Percentiles rank a stretch among this genome's conserved stretches.
These are phyloP conservation scores for Oidiodendron maius DNA, from an alignment of 495 filamentous ascomycete species.

Conservation along the genomic window DNA sequence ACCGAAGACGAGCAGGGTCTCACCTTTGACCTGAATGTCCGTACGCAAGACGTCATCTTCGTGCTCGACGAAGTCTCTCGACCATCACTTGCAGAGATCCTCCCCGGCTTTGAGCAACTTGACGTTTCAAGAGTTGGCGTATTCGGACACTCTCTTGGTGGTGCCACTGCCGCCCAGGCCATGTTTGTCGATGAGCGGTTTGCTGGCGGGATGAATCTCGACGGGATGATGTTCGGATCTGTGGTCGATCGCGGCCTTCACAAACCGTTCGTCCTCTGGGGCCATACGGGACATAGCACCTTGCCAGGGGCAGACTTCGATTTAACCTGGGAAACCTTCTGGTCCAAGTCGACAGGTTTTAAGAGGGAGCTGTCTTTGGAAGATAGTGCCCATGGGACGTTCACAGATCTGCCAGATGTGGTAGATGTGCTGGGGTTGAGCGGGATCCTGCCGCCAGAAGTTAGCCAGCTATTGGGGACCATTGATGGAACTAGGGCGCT, in stretches of 20 bases:
- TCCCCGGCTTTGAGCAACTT: conserved; percentile 14
- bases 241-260: background rate
- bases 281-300: conserved; percentile 8
- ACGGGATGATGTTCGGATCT: conserved; percentile 33
- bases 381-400: conserved; percentile 21
- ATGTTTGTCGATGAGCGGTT: conserved; percentile 35
- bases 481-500: conserved; percentile 15
- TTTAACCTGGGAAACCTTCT: conserved; percentile 12
- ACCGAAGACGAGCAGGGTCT: conserved; percentile 4
- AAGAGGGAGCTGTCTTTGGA: conserved; percentile 20
- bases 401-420: conserved; percentile 26
- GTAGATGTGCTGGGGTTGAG: conserved; percentile 7
- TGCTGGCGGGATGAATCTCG: conserved; percentile 40
- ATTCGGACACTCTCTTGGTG: conserved; percentile 50
- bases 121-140: conserved; percentile 24
- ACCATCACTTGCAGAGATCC: background rate
- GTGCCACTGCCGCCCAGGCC: conserved; percentile 39
- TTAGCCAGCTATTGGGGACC: conserved; percentile 12
- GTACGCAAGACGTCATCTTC: conserved; percentile 31
- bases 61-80: conserved; percentile 28
- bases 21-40: conserved; percentile 15
- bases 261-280: conserved; percentile 12
- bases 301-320: no score
- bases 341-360: conserved; percentile 17
- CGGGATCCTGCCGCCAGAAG: background rate